Conservation (phyloP, 495 filamentous ascomycete genomes). For the Echria macrotheca region DNA sequence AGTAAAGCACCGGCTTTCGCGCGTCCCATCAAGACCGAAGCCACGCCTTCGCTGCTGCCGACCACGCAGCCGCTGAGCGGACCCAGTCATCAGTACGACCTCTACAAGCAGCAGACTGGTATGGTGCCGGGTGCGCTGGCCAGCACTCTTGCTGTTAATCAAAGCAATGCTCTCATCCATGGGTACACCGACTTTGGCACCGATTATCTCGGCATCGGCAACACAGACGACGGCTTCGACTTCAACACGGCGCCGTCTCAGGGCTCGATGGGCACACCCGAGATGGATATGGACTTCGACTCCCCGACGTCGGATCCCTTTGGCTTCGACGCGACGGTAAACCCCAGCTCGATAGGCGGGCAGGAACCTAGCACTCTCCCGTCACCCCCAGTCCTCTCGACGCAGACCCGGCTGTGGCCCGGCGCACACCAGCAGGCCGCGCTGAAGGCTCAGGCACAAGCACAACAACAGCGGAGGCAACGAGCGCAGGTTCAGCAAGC, state of each 20-base stretch:
- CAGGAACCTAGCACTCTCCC: constrained; percentile 41
- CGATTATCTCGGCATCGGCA: constrained; percentile 49
- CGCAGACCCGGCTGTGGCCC: constrained; percentile 64
- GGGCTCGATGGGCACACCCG: constrained; percentile 40
- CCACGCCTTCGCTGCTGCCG: constrained; percentile 32
- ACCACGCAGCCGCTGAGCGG: constrained; percentile 58
- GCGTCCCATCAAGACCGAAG: constrained; percentile 33
- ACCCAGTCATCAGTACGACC: constrained; percentile 88
- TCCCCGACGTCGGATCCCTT: constrained; percentile 46
- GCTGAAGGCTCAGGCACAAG: constrained; percentile 64
- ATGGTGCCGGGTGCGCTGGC: constrained; percentile 73
- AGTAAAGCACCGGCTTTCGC: constrained; percentile 34
- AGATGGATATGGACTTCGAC: constrained; percentile 62
- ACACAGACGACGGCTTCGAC: constrained; percentile 46
- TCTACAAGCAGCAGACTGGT: constrained; percentile 86
- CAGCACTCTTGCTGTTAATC: constrained; percentile 61
- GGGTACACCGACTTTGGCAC: constrained; percentile 44
- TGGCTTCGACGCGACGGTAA: constrained; percentile 56
- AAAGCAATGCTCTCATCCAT: constrained; percentile 49
- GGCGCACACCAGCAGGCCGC: constrained; percentile 91
- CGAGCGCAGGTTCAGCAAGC: constrained; percentile 41
- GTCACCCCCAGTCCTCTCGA: constrained; percentile 31
- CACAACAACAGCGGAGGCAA: constrained; percentile 58
- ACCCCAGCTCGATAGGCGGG: constrained; percentile 64
- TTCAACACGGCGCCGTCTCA: constrained; percentile 53